Evolutionary conservation across 2,329 filamentous ascomycete genomes (phyloP), one percentile per base, ranked within the genome.

Genomic region (Malbranchea cinnamomea): DNA sequence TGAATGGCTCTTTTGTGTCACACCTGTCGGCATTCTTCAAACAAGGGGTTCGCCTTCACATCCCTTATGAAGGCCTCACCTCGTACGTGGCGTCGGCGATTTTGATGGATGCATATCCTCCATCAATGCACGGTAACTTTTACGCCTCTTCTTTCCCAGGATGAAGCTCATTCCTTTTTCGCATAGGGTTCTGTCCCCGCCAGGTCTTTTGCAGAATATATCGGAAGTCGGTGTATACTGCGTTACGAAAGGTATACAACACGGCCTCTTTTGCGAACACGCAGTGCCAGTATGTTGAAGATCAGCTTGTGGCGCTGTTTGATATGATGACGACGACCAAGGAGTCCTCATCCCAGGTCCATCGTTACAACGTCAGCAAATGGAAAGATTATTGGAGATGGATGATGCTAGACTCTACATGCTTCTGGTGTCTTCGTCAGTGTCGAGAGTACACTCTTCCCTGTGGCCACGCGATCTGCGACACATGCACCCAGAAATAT

Each of bases 91-190:
- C 26, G 15, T 33, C 26, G n/a, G 26, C n/a, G 11, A 23, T 33
- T 18, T 17, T 33, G 1, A 42, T 46, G 26, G 39, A 48, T 25
- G 28, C 44, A 20, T 48, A 48, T 39, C 14, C 41, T 13, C 40
- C 40, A 2, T 10, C 28, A 10, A 44, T 41, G 22, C 23, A 26
- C 13, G 26, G 23, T 26, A 27, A 28, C 11, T 13, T 17, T 28
- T 21, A 19, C 18, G 12, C 17, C 17, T 16, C 22, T 24, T 14
- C 25, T 29, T 30, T 12, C n/a, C n/a, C n/a, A n/a, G n/a, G n/a
- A n/a, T n/a, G n/a, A n/a, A n/a, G n/a, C n/a, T n/a, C n/a, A n/a
- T n/a, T n/a, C n/a, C n/a, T n/a, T n/a, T n/a, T n/a, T n/a, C n/a
- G n/a, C n/a, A n/a, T 26, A 42, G 36, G 25, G 26, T 30, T 40